phyloP scores from a whole-genome alignment of 495 filamentous ascomycete genomes.

The Hyaloscypha hepaticicola region DNA sequence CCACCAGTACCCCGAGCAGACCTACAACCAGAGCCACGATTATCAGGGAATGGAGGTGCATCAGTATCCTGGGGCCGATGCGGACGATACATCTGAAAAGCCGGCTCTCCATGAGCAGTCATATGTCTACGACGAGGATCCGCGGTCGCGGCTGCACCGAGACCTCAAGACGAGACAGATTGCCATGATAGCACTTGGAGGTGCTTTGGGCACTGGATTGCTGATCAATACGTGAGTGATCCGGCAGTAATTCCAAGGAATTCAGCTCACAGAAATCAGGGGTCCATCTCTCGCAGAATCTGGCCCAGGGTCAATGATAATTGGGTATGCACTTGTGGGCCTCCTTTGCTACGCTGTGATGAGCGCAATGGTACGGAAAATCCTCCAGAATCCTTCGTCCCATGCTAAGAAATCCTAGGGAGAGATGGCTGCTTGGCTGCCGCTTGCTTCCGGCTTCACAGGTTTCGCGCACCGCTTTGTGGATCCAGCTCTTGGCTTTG shows the following conservation, averaged over 20 bases:
- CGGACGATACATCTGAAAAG: background rate
- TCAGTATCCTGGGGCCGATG: background rate
- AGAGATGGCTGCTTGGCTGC: constrained; percentile 75
- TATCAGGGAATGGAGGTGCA: constrained; percentile 4
- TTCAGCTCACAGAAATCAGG: constrained; percentile 16
- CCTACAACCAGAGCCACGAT: background rate
- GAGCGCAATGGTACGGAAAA: constrained; percentile 44
- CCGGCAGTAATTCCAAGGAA: background rate
- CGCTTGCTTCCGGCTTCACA: constrained; percentile 50
- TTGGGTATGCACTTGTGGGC: constrained; percentile 67
- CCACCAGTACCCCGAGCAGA: background rate
- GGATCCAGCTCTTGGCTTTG: constrained; percentile 32
- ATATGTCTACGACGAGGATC: constrained; percentile 25
- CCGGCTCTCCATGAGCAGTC: background rate
- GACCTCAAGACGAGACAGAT: constrained; percentile 66
- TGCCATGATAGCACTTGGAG: constrained; percentile 83
- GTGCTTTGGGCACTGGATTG: constrained; percentile 36
- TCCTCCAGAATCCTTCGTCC: background rate
- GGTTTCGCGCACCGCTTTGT: constrained; percentile 31
- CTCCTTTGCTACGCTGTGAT: constrained; percentile 62
- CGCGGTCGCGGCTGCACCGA: constrained; percentile 46
- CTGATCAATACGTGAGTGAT: constrained; percentile 29
- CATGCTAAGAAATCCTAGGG: constrained; percentile 35
- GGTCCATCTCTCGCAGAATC: constrained; percentile 58
- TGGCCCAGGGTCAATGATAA: constrained; percentile 64